A percentile compares a stretch with the other conserved stretches of the same genome.
Conservation (phyloP, 495 filamentous ascomycete genomes). For the Hypoxylon cercidicola region DNA sequence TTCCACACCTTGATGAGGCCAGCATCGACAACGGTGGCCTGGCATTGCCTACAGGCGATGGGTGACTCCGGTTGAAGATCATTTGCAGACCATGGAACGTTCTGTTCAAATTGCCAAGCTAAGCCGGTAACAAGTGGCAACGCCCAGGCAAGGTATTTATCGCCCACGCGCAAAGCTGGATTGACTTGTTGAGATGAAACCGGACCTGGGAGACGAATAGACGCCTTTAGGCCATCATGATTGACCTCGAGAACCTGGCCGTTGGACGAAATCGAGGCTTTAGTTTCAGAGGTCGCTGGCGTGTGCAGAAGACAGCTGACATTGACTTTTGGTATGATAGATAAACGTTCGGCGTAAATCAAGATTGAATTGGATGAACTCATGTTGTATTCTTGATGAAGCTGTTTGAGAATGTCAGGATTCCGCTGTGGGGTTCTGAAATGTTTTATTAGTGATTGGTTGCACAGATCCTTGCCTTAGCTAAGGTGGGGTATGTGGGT, state of each 20-base stretch:
- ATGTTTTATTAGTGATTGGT: constrained; percentile 16
- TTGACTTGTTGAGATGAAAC: constrained; percentile 55
- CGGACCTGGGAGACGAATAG: constrained; percentile 72
- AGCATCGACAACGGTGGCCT: constrained; percentile 52
- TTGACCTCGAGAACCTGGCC: constrained; percentile 60
- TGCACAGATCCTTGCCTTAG: constrained; percentile 5
- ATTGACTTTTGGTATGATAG: constrained; percentile 86
- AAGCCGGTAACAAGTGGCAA: constrained; percentile 60
- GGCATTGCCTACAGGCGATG: constrained; percentile 75
- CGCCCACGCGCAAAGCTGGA: constrained; percentile 45
- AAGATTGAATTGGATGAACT: constrained; percentile 46
- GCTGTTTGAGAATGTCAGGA: constrained; percentile 18
- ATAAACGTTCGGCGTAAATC: constrained; percentile 87
- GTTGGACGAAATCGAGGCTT: constrained; percentile 60
- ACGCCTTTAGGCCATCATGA: constrained; percentile 64
- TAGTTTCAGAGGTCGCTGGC: constrained; percentile 56
- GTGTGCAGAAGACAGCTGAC: constrained; percentile 74
- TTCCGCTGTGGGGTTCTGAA: constrained; percentile 2
- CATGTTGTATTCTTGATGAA: constrained; percentile 43
- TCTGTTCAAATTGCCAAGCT: constrained; percentile 40
- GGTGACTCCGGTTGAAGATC: constrained; percentile 63
- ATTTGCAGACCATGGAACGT: constrained; percentile 76
- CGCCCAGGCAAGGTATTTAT: constrained; percentile 72
- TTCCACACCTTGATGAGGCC: constrained; percentile 75
- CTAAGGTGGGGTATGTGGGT: not conserved